phyloP scores from a whole-genome alignment of 2,329 filamentous ascomycete species.

The Neospermospora avenae region DNA sequence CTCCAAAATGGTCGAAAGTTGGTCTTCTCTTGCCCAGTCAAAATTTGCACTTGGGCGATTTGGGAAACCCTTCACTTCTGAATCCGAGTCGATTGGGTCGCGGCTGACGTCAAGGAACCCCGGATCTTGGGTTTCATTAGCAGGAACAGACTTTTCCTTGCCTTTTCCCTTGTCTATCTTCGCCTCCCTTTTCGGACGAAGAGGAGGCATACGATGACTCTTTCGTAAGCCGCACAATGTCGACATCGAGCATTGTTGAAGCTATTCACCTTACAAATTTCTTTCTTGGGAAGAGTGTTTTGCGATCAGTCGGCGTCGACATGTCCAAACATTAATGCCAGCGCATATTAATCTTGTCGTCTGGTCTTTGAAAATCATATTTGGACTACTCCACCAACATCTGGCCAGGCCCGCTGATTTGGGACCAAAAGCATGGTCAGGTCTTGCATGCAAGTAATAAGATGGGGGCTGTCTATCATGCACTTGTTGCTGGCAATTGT shows the following conservation, averaged over 20 bases:
- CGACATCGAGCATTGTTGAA: conserved; percentile 13
- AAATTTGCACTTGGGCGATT: conserved; percentile 2
- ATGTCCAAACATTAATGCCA: not conserved
- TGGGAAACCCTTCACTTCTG: conserved; percentile 1
- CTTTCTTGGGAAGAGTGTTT: not conserved
- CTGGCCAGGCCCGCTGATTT: conserved; percentile 3
- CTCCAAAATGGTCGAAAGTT: conserved; percentile 28
- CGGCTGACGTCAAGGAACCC: conserved; percentile 6
- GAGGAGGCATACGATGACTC: not conserved
- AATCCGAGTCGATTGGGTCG: not conserved
- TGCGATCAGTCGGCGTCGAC: conserved; percentile 1
- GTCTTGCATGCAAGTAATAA: conserved; percentile 1
- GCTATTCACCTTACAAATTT: not conserved
- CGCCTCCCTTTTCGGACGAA: conserved; percentile 4
- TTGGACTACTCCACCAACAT: not conserved
- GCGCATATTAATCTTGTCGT: not conserved
- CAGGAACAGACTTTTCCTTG: conserved; percentile 8
- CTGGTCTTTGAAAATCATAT: not conserved
- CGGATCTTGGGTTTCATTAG: conserved; percentile 6
- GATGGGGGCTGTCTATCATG: not conserved
- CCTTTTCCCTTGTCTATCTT: conserved; percentile 10
- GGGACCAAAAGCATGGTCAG: conserved; percentile 3
- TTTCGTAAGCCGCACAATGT: conserved; percentile 12
- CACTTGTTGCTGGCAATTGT: not conserved
- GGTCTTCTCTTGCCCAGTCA: conserved; percentile 27